Evolutionary conservation across 106 monocot species (phyloP), one percentile per base, ranked within the genome.

Genomic region (Posidonia australis): DNA sequence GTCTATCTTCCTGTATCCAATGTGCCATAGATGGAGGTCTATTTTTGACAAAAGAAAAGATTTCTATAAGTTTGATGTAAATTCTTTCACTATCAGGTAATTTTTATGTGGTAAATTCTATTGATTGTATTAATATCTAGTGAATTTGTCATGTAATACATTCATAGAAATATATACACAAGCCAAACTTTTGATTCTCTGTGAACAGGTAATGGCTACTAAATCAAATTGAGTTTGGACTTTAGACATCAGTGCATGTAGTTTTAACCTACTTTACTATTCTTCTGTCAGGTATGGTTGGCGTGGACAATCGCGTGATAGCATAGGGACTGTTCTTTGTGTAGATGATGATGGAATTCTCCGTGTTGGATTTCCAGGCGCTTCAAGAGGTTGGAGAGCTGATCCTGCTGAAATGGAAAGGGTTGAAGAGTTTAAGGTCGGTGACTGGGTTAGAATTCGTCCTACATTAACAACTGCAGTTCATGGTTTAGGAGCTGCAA

Each of bases 331-430:
- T 54, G 98, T 98, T 59, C 91, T 98, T 18, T 98, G 98, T 78
- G 91, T 98, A 54, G 91, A 98, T 79, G 98, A 98, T 81, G 98
- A 98, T 79, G 98, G 98, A 65, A 87, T 87, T 64, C 74, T 98
- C 32, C 76, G 87, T 54, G 87, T 98, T 68, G 98, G 98, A 48
- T 98, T 98, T 72, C 98, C 98, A 59, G 87, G 98, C 57, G 98
- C 98, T 64, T 98, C 98, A 18, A 85, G 98, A 63, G 98, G 98
- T 51, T 98, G 98, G 98, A 84, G 98, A 79, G 98, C 91, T 63
- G 98, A 98, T 81, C 98, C 98, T 73, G 79, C 98, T 69, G 98
- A 98, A 85, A 83, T 98, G 82, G 98, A 91, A 75, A 87, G 98
- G 71, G 91, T 98, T 58, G 98, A 98, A 85, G 98, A 98, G 59